These are phyloP conservation scores for Breynia disticha DNA, from an alignment of 441 rosid genomes.

Conservation along the genomic window DNA sequence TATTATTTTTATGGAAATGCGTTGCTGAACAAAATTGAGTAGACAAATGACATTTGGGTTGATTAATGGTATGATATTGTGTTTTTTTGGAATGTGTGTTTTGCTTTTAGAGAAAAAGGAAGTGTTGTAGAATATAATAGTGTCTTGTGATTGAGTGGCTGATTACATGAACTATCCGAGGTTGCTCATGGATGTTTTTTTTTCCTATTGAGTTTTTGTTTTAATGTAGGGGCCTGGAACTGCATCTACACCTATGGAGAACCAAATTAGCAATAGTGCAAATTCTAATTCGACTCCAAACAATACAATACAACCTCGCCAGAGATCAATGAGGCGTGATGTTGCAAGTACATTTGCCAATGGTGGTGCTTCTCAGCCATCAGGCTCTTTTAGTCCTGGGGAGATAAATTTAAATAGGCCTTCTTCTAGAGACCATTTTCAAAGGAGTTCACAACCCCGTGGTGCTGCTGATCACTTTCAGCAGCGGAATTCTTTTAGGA, in stretches of 20 bases:
- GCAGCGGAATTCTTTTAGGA: slow-evolving; percentile 38
- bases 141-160: no score
- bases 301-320: slow-evolving; percentile 16
- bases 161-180: no score
- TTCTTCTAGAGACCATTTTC: slow-evolving; percentile 43
- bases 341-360: slow-evolving; percentile 30
- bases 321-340: slow-evolving; percentile 31
- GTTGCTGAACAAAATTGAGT: no score
- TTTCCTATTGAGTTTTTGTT: not conserved
- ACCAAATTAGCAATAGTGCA: slow-evolving; percentile 31
- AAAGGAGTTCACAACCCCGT: slow-evolving; percentile 41
- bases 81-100: no score
- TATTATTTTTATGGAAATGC: no score
- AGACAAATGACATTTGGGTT: no score
- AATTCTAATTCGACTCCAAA: slow-evolving; percentile 34
- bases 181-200: not conserved
- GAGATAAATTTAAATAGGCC: slow-evolving; percentile 31
- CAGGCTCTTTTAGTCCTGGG: slow-evolving; percentile 25
- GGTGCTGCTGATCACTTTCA: slow-evolving; percentile 42
- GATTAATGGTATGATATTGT: no score
- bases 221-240: slow-evolving; percentile 37
- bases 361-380: slow-evolving; percentile 31
- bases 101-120: no score
- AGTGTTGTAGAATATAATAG: no score
- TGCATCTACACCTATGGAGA: slow-evolving; percentile 33